Base-by-base conservation (phyloP, 768 basidiomycete species). In the Astraeus odoratus region DNA sequence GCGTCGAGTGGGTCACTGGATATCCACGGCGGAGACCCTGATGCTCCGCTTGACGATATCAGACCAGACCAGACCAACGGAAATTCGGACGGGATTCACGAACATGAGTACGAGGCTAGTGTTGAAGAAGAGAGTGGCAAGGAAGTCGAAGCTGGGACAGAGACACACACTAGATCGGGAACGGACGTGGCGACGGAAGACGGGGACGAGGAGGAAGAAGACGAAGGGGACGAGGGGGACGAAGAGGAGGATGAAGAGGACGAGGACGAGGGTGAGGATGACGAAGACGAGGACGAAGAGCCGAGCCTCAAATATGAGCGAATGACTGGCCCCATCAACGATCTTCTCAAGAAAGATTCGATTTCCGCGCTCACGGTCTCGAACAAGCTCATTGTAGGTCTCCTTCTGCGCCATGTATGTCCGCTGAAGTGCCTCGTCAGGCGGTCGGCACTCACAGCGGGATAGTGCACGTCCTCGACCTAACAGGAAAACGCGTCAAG, bases 391-490 rank as follows among this genome's bases (percentile, higher is more conserved):
- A 68, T 96, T 66, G 93, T 91, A 52, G 48, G 49, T 19, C 39
- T 60, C n/a, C 34, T 31, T 16, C 4, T 13, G n/a, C 22, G 47
- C 29, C 1, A 25, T 43, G 5, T 34, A 38, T 19, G 18, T 9
- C 34, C 22, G 1, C 20, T 50, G 16, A 50, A 24, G 20, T 8
- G 48, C 9, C 7, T n/a, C 47, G 10, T 22, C 55, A 98, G 93
- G 89, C 84, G 20, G 65, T 98, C 29, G 95, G 94, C 18, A 96
- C 95, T 2, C 94, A 97, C 61, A 78, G 76, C 40, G 95, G 95
- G n/a, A 82, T 93, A 51, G 80, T 97, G 3, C 88, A 96, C 59
- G 74, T 96, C 16, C 71, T 96, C 12, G 83, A 83, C 57, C 72
- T 87, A 31, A 66, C 77, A 22, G 95, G 94, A 4, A 76, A 80